phyloP scores from a whole-genome alignment of 2,329 filamentous ascomycete genomes.

The Colletotrichum sp. region DNA sequence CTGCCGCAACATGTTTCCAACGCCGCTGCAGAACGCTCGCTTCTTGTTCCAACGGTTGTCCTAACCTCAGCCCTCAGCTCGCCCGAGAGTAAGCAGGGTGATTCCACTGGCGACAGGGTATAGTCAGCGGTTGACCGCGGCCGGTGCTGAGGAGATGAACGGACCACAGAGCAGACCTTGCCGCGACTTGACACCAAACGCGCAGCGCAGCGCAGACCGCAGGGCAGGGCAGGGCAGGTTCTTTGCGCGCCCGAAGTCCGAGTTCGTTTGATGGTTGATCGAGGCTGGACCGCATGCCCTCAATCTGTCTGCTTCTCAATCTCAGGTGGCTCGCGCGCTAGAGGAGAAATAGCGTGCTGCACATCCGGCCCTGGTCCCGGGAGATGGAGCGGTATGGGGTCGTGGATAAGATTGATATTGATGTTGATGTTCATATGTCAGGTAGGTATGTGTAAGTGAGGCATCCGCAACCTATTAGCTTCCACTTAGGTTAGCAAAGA shows the following conservation, averaged over 20 bases:
- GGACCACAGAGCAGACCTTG: neutral
- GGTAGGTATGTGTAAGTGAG: neutral
- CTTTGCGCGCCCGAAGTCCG: constrained; percentile 2
- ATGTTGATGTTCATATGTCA: neutral
- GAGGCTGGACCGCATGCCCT: neutral
- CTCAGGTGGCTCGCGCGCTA: neutral
- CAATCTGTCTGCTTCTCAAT: neutral
- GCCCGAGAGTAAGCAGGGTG: neutral
- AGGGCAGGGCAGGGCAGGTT: neutral
- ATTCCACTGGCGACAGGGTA: neutral
- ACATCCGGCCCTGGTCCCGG: neutral
- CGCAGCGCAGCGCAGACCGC: neutral
- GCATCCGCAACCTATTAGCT: neutral
- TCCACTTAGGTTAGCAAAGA: neutral
- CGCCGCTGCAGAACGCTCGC: neutral
- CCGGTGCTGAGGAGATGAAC: neutral
- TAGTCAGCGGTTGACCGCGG: neutral
- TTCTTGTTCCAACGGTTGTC: neutral
- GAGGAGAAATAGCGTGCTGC: neutral
- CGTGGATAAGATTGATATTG: neutral
- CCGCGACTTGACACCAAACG: constrained; percentile 6
- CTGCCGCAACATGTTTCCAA: neutral
- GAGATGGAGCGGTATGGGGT: neutral
- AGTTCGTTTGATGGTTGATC: constrained; percentile 12
- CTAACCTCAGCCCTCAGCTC: neutral